Base-by-base conservation (phyloP, 2,329 filamentous ascomycete genomes). In the Eutypella sp. region DNA sequence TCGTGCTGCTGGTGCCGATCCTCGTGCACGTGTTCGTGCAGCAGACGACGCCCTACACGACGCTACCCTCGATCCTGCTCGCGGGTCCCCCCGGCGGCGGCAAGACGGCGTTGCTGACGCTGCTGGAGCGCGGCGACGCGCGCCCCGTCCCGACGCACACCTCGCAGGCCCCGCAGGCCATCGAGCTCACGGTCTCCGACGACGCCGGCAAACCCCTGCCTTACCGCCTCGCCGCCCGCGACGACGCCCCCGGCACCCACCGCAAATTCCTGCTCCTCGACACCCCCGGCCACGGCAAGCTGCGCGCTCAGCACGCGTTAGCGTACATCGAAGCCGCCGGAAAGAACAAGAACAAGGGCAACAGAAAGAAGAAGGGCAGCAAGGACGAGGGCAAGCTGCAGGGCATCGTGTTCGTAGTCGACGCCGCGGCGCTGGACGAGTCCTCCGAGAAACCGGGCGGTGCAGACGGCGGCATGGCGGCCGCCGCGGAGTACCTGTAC, bases 211-310 rank as follows among this genome's bases (percentile, higher is more conserved):
- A 65, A 52, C 7, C 8, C 36, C 69, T 66, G 44, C 72, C 73
- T 33, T 78, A 72, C 68, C 69, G 71, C 46, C 62, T 69, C 49
- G 73, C 60, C 41, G 72, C 83, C 59, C 78, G 80, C 65, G 77
- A 81, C 54, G 72, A 77, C 50, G 61, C 68, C 33, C 69, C 71
- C 45, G 72, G 76, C 46, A 70, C 68, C 42, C 82, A 85, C 62
- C 82, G 79, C 53, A 85, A 82, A 62, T 88, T 93, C 64, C 72
- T 87, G 34, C 72, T 97, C 27, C 71, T 88, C 61, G 93, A 99
- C 70, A 97, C 92, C 1, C 93, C 93, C 0, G 93, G 93, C 33
- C 93, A 99, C 71, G 90, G 89, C 58, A 99, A 99, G 70, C 81
- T 99, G 48, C 88, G 93, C 49, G n/a, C n/a, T n/a, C 78, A 82